Evolutionary conservation across 495 filamentous ascomycete species (phyloP).

Genomic region (Penicillium coprophilum): DNA sequence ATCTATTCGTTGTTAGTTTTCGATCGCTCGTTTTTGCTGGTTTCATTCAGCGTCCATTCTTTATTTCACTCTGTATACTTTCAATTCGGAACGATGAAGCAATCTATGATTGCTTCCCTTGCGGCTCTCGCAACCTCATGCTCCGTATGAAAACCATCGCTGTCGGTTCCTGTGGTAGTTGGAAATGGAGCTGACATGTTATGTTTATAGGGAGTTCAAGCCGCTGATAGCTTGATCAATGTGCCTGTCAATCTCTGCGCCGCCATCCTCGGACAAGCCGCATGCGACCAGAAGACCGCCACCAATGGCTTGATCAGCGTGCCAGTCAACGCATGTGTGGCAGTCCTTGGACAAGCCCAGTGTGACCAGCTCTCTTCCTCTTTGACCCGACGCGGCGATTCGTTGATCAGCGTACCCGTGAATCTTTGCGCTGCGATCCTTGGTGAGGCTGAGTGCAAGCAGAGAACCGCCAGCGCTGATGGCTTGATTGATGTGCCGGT

Average conservation of each 20-base stretch:
- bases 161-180: neutral
- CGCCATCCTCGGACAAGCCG: conserved; percentile 5
- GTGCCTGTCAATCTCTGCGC: conserved; percentile 5
- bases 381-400: conserved; percentile 11
- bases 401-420: conserved; percentile 32
- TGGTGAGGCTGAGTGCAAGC: conserved; percentile 9
- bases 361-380: conserved; percentile 27
- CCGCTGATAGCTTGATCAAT: conserved; percentile 21
- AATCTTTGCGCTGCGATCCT: conserved; percentile 3
- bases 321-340: conserved; percentile 27
- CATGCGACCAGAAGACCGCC: conserved; percentile 11
- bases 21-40: conserved; percentile 4
- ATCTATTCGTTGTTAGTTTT: conserved; percentile 5
- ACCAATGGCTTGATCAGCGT: conserved; percentile 29
- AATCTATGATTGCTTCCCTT: conserved; percentile 28
- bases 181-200: neutral
- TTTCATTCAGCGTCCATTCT: conserved; percentile 11
- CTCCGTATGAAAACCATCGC: conserved; percentile 9
- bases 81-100: conserved; percentile 30
- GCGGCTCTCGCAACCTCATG: conserved; percentile 28
- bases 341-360: conserved; percentile 31
- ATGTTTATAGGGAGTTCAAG: conserved; percentile 18
- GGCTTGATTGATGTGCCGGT: too few relatives aligned
- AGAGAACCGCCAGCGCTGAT: too few relatives aligned
- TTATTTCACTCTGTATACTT: neutral